A percentile compares a stretch with the other conserved stretches of the same genome.
Conservation (phyloP, 202 grass and related monocot species). For the Miscanthus sacchariflorus region DNA sequence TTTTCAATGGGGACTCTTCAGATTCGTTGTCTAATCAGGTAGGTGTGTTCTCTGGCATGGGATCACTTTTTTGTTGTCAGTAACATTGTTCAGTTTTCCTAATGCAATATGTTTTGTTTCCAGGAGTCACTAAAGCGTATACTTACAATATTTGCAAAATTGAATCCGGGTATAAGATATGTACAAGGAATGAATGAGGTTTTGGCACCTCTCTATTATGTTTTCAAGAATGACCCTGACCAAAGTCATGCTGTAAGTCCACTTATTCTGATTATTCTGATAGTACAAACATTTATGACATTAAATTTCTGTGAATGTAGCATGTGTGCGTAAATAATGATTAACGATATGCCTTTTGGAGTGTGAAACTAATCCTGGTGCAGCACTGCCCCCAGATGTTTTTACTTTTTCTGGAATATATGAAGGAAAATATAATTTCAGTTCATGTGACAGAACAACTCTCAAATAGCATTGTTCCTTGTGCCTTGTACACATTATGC, state of each 20-base stretch:
- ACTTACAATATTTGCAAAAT: slow-evolving; percentile 94
- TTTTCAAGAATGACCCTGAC: slow-evolving; percentile 92
- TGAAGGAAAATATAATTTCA: background rate
- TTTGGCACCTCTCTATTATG: slow-evolving; percentile 92
- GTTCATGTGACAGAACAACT: slow-evolving; percentile 1
- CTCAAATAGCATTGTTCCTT: slow-evolving; percentile 1
- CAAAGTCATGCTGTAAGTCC: slow-evolving; percentile 63
- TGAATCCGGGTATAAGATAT: slow-evolving; percentile 98
- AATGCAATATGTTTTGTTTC: slow-evolving; percentile 41
- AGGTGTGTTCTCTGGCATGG: slow-evolving; percentile 19
- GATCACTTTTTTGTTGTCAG: background rate
- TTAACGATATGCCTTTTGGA: background rate
- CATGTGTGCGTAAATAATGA: background rate
- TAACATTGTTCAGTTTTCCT: slow-evolving; percentile 25
- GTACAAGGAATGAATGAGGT: slow-evolving; percentile 99
- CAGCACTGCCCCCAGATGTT: background rate
- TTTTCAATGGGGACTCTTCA: slow-evolving; percentile 74
- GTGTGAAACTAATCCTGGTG: background rate
- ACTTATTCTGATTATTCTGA: slow-evolving; percentile 38
- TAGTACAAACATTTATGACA: slow-evolving; percentile 4
- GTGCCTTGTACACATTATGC: background rate
- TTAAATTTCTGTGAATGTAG: background rate
- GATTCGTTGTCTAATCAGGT: slow-evolving; percentile 90
- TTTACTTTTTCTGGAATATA: slow-evolving; percentile 8
- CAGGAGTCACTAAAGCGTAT: slow-evolving; percentile 93